phyloP scores from a whole-genome alignment of 768 basidiomycete species.

The Lanmaoa rubissima region DNA sequence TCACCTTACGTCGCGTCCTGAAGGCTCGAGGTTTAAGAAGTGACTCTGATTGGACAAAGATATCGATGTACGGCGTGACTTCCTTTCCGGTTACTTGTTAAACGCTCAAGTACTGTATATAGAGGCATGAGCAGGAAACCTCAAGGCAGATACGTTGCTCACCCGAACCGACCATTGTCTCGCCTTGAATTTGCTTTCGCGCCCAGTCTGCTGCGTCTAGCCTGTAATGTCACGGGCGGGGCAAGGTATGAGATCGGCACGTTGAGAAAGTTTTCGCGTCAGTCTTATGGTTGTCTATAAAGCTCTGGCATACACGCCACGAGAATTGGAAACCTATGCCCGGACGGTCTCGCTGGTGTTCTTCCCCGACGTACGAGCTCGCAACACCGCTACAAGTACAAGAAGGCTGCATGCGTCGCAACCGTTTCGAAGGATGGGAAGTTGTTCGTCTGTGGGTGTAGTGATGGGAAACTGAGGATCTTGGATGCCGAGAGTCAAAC shows the following conservation, averaged over 20 bases:
- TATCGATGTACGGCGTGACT: neutral
- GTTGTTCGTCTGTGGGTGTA: conserved; percentile 1
- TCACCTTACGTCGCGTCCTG: neutral
- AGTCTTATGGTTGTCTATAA: neutral
- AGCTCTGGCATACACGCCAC: neutral
- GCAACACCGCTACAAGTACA: neutral
- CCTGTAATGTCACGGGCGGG: neutral
- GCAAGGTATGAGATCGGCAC: neutral
- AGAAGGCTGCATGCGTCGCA: neutral
- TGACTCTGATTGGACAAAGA: neutral
- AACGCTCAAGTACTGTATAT: neutral
- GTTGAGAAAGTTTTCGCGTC: neutral
- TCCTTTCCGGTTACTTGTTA: neutral
- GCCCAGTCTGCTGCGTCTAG: neutral
- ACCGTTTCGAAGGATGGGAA: conserved; percentile 1
- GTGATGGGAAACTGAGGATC: conserved; percentile 1
- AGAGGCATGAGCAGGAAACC: neutral
- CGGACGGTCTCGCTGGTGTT: neutral
- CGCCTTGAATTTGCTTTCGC: neutral
- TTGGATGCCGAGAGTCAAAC: neutral
- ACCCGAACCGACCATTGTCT: neutral
- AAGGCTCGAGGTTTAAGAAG: neutral
- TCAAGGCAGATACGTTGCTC: neutral
- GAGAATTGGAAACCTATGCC: neutral
- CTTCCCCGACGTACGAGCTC: neutral